A percentile compares a stretch with the other conserved stretches of the same genome.
These are phyloP conservation scores for Striga asiatica DNA, from an alignment of 257 asterid species.

Conservation along the genomic window DNA sequence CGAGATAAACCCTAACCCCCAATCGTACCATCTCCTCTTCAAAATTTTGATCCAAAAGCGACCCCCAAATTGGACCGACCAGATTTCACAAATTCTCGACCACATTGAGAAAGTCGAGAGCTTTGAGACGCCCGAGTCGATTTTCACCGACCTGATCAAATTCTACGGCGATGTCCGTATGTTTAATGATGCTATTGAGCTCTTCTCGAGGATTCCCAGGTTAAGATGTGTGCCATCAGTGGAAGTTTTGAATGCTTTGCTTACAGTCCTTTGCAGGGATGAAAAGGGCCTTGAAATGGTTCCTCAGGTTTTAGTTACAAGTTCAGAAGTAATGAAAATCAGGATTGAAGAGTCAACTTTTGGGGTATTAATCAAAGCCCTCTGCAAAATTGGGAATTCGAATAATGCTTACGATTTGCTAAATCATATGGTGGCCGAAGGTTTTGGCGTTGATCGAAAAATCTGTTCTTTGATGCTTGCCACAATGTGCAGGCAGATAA, in stretches of 20 bases:
- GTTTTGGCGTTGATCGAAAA: conserved; percentile 36
- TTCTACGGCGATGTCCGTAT: conserved; percentile 40
- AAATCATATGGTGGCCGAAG: conserved; percentile 38
- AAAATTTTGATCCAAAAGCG: conserved; percentile 22
- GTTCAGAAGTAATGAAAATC: conserved; percentile 32
- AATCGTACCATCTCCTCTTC: conserved; percentile 45
- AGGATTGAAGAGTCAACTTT: conserved; percentile 51
- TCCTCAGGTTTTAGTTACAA: conserved; percentile 34
- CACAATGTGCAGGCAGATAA: conserved; percentile 31
- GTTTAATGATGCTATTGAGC: conserved; percentile 42
- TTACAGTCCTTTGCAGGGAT: conserved; percentile 39
- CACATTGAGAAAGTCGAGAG: conserved; percentile 33
- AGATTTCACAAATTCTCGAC: conserved; percentile 33
- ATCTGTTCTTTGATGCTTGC: conserved; percentile 39
- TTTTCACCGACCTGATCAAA: conserved; percentile 43
- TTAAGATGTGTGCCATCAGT: conserved; percentile 51
- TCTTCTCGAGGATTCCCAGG: conserved; percentile 41
- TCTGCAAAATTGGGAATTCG: conserved; percentile 41
- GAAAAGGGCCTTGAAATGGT: conserved; percentile 30
- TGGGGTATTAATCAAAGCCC: conserved; percentile 47
- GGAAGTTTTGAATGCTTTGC: conserved; percentile 39
- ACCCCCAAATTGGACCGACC: conserved; percentile 29
- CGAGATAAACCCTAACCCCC: conserved; percentile 44
- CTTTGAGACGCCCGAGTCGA: conserved; percentile 51
- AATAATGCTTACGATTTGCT: conserved; percentile 36